A percentile compares a stretch with the other conserved stretches of the same genome.
phyloP scores from a whole-genome alignment of 2,329 filamentous ascomycete genomes.

The Decorospora gaudefroyi region DNA sequence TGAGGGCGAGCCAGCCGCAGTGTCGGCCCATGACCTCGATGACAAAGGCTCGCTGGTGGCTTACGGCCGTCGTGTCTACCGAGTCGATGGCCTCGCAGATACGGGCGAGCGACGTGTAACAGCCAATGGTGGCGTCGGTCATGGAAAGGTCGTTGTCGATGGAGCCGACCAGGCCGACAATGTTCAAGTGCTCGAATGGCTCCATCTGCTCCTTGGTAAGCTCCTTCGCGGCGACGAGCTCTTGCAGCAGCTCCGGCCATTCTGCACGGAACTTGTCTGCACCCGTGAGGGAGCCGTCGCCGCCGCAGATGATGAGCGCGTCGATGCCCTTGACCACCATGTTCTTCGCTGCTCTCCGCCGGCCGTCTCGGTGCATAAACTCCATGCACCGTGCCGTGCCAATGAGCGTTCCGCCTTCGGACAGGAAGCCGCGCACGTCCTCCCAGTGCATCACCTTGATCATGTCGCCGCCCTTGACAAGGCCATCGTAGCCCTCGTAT shows the following conservation, averaged over 20 bases:
- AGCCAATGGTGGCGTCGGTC: conserved; percentile 96
- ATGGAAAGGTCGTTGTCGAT: conserved; percentile 99
- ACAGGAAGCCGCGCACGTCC: conserved; percentile 91
- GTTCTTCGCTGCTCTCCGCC: conserved; percentile 87
- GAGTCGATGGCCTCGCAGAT: conserved; percentile 97
- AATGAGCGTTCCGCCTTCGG: conserved; percentile 92
- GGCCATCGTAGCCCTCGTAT: conserved; percentile 94
- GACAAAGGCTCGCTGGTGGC: conserved; percentile 94
- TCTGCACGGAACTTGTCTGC: conserved; percentile 91
- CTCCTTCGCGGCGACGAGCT: conserved; percentile 76
- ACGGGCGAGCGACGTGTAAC: conserved; percentile 87
- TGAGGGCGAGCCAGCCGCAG: conserved; percentile 95
- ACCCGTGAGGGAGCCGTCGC: conserved; percentile 87
- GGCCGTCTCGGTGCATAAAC: conserved; percentile 86
- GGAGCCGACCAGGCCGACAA: conserved; percentile 92
- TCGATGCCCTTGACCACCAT: conserved; percentile 92
- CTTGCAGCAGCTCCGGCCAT: conserved; percentile 85
- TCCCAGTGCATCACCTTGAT: conserved; percentile 90
- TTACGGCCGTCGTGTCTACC: conserved; percentile 92
- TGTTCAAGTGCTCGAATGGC: conserved; percentile 86
- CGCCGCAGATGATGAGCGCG: conserved; percentile 93
- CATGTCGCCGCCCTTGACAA: conserved; percentile 85
- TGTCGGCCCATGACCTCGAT: conserved; percentile 96
- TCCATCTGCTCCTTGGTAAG: conserved; percentile 71
- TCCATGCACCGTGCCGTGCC: conserved; percentile 91